These are phyloP conservation scores for Colletotrichum karsti DNA, from an alignment of 2,329 filamentous ascomycete species.

Conservation along the genomic window DNA sequence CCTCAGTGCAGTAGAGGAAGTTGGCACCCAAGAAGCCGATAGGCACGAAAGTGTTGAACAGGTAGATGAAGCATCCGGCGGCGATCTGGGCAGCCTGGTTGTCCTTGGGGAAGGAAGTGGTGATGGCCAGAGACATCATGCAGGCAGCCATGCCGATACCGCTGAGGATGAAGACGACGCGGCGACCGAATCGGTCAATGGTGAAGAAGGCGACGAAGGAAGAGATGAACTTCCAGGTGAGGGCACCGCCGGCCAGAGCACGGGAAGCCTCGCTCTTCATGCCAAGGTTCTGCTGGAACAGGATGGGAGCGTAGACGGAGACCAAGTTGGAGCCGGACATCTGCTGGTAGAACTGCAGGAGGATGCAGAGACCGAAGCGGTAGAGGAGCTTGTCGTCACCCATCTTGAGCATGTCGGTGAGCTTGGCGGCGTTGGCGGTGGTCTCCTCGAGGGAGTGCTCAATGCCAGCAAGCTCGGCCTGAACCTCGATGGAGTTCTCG, in stretches of 20 bases:
- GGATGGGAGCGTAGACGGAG: conserved; percentile 48
- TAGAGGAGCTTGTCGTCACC: conserved; percentile 57
- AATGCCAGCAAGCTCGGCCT: conserved; percentile 56
- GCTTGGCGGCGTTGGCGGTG: conserved; percentile 40
- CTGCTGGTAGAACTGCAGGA: conserved; percentile 58
- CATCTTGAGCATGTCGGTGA: conserved; percentile 55
- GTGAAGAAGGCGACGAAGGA: conserved; percentile 58
- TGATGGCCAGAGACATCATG: conserved; percentile 62
- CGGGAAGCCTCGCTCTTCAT: conserved; percentile 45
- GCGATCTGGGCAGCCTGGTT: conserved; percentile 58
- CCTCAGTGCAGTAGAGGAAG: conserved; percentile 68
- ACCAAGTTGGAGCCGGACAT: conserved; percentile 41
- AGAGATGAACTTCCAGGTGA: conserved; percentile 65
- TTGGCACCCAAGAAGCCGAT: conserved; percentile 68
- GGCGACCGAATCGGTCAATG: conserved; percentile 59
- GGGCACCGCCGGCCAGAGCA: conserved; percentile 55
- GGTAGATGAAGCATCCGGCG: conserved; percentile 64
- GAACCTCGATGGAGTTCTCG: conserved; percentile 57
- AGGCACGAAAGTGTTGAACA: conserved; percentile 68
- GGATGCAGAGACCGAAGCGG: conserved; percentile 58
- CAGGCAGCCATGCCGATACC: conserved; percentile 61
- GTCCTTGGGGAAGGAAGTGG: conserved; percentile 54
- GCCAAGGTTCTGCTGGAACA: conserved; percentile 50
- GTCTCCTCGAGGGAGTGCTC: conserved; percentile 57
- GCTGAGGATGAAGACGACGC: conserved; percentile 60